A percentile compares a stretch with the other conserved stretches of the same genome.
phyloP scores from a whole-genome alignment of 2,329 filamentous ascomycete species.

The Pseudocercospora musae region DNA sequence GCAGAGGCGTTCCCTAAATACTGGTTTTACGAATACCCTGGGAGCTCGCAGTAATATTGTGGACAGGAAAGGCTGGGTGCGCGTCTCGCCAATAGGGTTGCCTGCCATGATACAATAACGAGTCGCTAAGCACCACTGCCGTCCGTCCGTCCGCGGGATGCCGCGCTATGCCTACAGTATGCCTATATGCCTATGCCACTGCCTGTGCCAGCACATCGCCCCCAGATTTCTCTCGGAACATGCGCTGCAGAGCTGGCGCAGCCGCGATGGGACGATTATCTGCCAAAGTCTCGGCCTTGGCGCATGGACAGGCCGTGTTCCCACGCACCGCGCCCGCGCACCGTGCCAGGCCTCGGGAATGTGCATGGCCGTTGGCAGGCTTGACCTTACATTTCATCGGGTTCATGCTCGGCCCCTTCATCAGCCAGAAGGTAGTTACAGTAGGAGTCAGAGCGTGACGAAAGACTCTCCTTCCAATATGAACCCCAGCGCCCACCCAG shows the following conservation, averaged over 20 bases:
- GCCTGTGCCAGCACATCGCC: slow-evolving; percentile 13
- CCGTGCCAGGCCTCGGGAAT: neutral
- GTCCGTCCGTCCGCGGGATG: no score
- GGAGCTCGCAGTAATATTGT: neutral
- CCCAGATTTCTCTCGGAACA: neutral
- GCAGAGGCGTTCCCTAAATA: neutral
- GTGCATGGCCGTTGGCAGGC: neutral
- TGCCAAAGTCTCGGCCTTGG: neutral
- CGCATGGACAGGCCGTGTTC: neutral
- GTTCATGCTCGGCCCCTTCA: neutral
- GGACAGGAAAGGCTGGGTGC: neutral
- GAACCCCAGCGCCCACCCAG: no score
- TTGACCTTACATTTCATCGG: neutral
- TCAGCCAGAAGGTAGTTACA: neutral
- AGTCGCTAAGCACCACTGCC: neutral
- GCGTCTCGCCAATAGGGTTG: slow-evolving; percentile 6
- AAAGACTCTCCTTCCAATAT: no score
- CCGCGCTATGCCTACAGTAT: no score
- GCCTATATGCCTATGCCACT: no score
- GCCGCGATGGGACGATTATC: neutral
- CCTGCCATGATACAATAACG: neutral
- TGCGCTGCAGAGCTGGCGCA: neutral
- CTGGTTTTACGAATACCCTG: slow-evolving; percentile 1
- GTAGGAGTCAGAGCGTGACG: neutral
- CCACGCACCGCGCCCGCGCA: neutral